These are phyloP conservation scores for Notholithocarpus densiflorus DNA, from an alignment of 306 rosid species.

Conservation along the genomic window DNA sequence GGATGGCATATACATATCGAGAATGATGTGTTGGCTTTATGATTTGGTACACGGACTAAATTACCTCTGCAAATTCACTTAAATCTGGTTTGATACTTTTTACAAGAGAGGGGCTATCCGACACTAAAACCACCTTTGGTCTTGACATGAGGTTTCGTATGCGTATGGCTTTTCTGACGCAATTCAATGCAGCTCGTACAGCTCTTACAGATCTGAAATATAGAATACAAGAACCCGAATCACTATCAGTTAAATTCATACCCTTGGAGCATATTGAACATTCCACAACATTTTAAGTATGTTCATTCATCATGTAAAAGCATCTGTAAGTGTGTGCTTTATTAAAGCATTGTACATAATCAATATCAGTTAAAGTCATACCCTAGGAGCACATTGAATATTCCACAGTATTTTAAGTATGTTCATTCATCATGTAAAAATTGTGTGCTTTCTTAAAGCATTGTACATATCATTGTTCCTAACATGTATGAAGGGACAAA, in stretches of 20 bases:
- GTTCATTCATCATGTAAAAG: background rate
- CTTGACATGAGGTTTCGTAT: conserved; percentile 37
- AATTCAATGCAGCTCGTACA: conserved; percentile 65
- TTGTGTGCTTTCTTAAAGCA: background rate
- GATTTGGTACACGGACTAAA: conserved; percentile 4
- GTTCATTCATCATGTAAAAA: background rate
- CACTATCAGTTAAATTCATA: conserved; percentile 16
- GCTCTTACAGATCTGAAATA: conserved; percentile 76
- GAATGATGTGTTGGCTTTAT: background rate
- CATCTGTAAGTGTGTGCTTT: background rate
- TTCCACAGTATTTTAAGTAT: background rate
- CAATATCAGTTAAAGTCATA: conserved; percentile 16
- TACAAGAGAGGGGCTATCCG: conserved; percentile 78
- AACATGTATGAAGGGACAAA: too few species aligned
- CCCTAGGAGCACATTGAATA: conserved; percentile 6
- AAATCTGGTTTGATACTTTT: conserved; percentile 50
- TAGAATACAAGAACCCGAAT: conserved; percentile 20
- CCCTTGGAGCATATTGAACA: conserved; percentile 5
- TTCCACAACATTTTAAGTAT: background rate
- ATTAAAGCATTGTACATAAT: conserved; percentile 2
- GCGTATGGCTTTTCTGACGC: conserved; percentile 54
- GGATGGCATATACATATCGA: background rate
- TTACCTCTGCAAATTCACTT: conserved; percentile 85
- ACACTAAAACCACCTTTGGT: conserved; percentile 76
- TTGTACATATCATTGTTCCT: too few species aligned